Evolutionary conservation across 148 eudicot species (phyloP).

Genomic region (Spergularia marina): DNA sequence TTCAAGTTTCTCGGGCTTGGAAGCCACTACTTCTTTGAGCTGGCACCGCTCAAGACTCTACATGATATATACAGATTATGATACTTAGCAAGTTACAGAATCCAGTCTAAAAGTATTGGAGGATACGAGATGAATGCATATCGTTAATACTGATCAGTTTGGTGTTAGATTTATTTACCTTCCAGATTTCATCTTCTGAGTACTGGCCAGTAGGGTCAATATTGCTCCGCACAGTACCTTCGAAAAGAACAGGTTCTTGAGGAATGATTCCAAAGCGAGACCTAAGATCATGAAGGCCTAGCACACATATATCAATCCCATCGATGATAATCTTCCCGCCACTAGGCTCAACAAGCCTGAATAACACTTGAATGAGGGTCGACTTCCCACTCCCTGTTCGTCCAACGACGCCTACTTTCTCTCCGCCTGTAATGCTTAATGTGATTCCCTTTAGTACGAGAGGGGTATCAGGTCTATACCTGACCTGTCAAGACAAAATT

Average conservation of each 20-base stretch:
- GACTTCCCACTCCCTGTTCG: conserved; percentile 98
- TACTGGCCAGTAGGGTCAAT: conserved; percentile 80
- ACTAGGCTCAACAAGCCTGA: conserved; percentile 90
- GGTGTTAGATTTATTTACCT: conserved; percentile 47
- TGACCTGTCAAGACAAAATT: conserved; percentile 49
- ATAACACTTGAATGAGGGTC: conserved; percentile 85
- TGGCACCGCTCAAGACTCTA: conserved; percentile 96
- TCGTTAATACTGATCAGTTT: not conserved
- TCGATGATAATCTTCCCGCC: conserved; percentile 78
- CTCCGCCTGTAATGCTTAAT: conserved; percentile 78
- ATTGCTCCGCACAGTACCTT: conserved; percentile 94
- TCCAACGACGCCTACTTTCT: conserved; percentile 96
- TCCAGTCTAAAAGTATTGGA: no score
- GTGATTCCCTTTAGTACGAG: conserved; percentile 81
- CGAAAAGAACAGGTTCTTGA: conserved; percentile 96
- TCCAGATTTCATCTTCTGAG: conserved; percentile 95
- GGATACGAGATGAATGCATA: no score
- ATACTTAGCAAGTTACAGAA: not conserved
- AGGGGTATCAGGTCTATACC: conserved; percentile 88
- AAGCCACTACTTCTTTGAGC: conserved; percentile 85
- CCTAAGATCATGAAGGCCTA: conserved; percentile 94
- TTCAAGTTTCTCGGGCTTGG: conserved; percentile 86
- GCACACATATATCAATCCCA: conserved; percentile 55
- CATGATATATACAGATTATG: not conserved
- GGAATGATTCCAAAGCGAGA: conserved; percentile 98